phyloP scores from a whole-genome alignment of 345 rosid species.

The Limnanthes douglasii region DNA sequence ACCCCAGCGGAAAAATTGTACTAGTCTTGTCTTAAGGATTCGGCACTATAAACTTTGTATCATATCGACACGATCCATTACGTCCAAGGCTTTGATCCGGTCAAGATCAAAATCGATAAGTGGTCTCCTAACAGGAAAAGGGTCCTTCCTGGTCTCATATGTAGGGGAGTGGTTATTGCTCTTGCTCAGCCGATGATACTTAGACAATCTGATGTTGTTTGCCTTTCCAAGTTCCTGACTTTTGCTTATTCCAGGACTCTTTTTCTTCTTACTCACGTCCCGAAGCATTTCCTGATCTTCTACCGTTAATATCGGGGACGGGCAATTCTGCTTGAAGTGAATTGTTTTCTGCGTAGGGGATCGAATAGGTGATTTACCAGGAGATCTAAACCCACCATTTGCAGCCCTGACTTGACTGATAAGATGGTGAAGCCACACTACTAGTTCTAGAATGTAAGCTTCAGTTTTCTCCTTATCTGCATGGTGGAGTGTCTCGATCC shows the following conservation, averaged over 20 bases:
- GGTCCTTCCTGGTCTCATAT: constrained; percentile 36
- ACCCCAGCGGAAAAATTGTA: no score
- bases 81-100: constrained; percentile 74
- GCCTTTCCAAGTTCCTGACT: constrained; percentile 85
- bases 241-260: constrained; percentile 84
- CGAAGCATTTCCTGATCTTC: constrained; percentile 97
- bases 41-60: constrained; percentile 29
- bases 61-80: constrained; percentile 83
- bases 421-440: constrained; percentile 89
- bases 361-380: constrained; percentile 73
- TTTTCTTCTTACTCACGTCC: constrained; percentile 72
- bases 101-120: constrained; percentile 61
- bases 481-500: constrained; percentile 89
- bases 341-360: constrained; percentile 53
- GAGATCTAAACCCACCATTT: constrained; percentile 60
- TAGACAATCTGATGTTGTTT: constrained; percentile 37
- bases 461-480: constrained; percentile 92
- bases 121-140: constrained; percentile 52
- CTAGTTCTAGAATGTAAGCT: constrained; percentile 56
- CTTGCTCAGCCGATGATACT: constrained; percentile 78
- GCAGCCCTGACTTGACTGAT: constrained; percentile 60
- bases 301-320: constrained; percentile 35
- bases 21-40: neutral
- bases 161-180: constrained; percentile 89
- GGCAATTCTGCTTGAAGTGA: constrained; percentile 25